Percentiles rank a stretch among this genome's conserved stretches.
Evolutionary conservation across 179 eudicot genomes (phyloP).

Genomic region (Silene coronaria): DNA sequence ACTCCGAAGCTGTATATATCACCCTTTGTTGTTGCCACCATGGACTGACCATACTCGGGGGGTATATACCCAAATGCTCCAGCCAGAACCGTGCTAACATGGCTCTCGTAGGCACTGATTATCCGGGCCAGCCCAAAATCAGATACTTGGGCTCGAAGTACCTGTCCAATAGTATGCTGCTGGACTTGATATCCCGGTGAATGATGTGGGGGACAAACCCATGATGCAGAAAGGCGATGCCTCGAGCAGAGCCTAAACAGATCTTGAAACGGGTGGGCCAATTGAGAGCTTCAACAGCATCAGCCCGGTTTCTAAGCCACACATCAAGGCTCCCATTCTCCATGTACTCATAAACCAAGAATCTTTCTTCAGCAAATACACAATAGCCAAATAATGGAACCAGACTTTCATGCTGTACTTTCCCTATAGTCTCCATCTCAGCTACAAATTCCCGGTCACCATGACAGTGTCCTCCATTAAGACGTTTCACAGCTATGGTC

Average conservation of each 20-base stretch:
- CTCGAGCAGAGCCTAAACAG: slow-evolving; percentile 75
- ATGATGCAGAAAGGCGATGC: slow-evolving; percentile 88
- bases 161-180: slow-evolving; percentile 69
- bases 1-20: slow-evolving; percentile 92
- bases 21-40: slow-evolving; percentile 79
- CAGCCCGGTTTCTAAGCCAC: slow-evolving; percentile 76
- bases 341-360: slow-evolving; percentile 91
- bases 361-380: slow-evolving; percentile 58
- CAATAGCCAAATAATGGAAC: slow-evolving; percentile 83
- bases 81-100: slow-evolving; percentile 75
- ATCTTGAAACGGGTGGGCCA: slow-evolving; percentile 93
- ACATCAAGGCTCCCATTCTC: slow-evolving; percentile 91
- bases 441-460: slow-evolving; percentile 85
- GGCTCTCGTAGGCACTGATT: slow-evolving; percentile 90
- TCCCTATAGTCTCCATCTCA: slow-evolving; percentile 89
- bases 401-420: slow-evolving; percentile 71
- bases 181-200: slow-evolving; percentile 86
- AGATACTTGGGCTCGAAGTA: slow-evolving; percentile 75
- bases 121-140: slow-evolving; percentile 91
- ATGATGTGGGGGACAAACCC: slow-evolving; percentile 90
- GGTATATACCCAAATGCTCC: slow-evolving; percentile 94
- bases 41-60: slow-evolving; percentile 83
- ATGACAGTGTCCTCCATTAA: slow-evolving; percentile 60
- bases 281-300: slow-evolving; percentile 64
- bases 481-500: slow-evolving; percentile 76